Evolutionary conservation across 352 stramenopile species (phyloP).

Genomic region (Phytophthora multivora): DNA sequence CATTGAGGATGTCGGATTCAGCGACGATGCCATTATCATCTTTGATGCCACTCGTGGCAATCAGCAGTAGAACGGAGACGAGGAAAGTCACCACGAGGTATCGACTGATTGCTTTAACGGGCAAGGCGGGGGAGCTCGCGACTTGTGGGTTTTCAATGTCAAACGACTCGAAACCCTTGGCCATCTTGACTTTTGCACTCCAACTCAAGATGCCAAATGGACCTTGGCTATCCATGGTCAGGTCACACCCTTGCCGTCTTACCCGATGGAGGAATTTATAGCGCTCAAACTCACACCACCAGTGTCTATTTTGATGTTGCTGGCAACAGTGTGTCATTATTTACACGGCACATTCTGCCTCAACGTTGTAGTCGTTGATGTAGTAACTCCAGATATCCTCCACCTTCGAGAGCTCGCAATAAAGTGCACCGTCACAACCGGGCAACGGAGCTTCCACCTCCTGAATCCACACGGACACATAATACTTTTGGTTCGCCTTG

Average conservation of each 20-base stretch:
- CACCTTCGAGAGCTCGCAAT: conserved; percentile 53
- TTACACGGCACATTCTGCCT: conserved; percentile 36
- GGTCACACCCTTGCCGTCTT: conserved; percentile 6
- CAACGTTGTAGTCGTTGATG: conserved; percentile 51
- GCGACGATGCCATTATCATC: conserved; percentile 5
- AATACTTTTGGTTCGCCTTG: conserved; percentile 46
- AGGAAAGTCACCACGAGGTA: conserved; percentile 18
- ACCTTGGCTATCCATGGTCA: background rate
- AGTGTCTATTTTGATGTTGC: background rate
- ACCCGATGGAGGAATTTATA: conserved; percentile 21
- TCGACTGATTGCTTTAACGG: conserved; percentile 10
- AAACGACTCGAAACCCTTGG: conserved; percentile 23
- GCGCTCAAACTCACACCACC: background rate
- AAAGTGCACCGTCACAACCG: conserved; percentile 47
- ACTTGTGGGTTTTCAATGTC: conserved; percentile 7
- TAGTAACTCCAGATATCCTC: conserved; percentile 60
- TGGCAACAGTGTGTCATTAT: background rate
- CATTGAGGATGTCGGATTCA: conserved; percentile 14
- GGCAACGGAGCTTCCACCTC: conserved; percentile 44
- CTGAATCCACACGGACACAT: conserved; percentile 59
- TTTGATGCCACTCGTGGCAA: conserved; percentile 17
- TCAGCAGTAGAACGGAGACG: conserved; percentile 15
- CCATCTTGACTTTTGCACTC: conserved; percentile 10
- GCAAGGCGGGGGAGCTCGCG: conserved; percentile 1
- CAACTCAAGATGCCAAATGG: background rate